phyloP scores from a whole-genome alignment of 495 filamentous ascomycete species.

The Aspergillus affinis region DNA sequence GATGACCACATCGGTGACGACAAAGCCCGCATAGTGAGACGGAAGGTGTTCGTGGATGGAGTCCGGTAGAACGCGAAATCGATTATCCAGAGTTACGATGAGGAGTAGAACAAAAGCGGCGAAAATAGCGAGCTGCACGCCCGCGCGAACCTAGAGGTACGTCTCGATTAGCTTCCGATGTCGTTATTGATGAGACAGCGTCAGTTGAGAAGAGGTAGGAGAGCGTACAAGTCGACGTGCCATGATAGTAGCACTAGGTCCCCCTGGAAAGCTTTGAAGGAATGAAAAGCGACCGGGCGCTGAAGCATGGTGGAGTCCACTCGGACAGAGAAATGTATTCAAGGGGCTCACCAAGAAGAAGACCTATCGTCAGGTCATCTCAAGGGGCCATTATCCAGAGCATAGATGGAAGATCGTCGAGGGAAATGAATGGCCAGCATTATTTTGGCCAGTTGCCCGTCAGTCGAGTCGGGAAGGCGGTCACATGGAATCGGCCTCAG shows the following conservation, averaged over 20 bases:
- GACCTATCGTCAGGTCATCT: conserved; percentile 31
- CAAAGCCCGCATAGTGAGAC: conserved; percentile 72
- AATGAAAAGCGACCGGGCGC: conserved; percentile 20
- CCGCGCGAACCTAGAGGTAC: conserved; percentile 65
- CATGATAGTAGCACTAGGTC: conserved; percentile 34
- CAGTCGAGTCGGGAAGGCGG: conserved; percentile 14
- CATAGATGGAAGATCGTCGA: conserved; percentile 11
- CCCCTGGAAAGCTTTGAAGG: conserved; percentile 38
- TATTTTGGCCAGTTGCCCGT: not conserved
- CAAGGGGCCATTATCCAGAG: conserved; percentile 21
- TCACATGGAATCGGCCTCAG: conserved; percentile 8
- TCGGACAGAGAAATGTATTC: conserved; percentile 8
- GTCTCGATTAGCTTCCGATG: conserved; percentile 11
- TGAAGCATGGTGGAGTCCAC: conserved; percentile 26
- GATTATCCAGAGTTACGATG: conserved; percentile 76
- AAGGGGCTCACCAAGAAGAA: conserved; percentile 29
- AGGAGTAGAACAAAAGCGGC: conserved; percentile 64
- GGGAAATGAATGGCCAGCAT: conserved; percentile 5
- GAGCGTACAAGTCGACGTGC: conserved; percentile 47
- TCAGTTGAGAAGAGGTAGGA: conserved; percentile 4
- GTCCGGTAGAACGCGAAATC: conserved; percentile 78
- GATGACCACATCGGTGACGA: conserved; percentile 90
- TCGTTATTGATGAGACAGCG: not conserved
- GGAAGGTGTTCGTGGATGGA: conserved; percentile 80
- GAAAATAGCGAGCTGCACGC: conserved; percentile 73